Conservation (phyloP, 2,329 filamentous ascomycete genomes). For the Aspergillus cejpii region DNA sequence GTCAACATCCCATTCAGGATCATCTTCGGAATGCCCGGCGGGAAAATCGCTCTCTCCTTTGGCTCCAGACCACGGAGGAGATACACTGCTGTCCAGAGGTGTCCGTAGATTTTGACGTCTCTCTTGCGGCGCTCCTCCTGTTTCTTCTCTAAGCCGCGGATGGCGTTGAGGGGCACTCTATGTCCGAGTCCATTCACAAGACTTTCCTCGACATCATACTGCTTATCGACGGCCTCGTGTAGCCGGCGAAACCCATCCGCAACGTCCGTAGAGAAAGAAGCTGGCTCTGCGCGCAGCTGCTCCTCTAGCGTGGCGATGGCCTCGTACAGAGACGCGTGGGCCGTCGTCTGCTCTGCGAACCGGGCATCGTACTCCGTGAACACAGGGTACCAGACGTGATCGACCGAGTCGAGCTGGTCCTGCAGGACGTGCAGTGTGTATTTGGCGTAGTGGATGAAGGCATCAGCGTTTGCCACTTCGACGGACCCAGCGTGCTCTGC, state of each 20-base stretch:
- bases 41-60: conserved; percentile 3
- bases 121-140: conserved; percentile 1
- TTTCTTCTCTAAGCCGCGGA: not conserved
- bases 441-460: conserved; percentile 2
- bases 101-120: conserved; percentile 2
- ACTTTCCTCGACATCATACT: not conserved
- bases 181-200: not conserved
- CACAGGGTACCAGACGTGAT: conserved; percentile 3
- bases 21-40: conserved; percentile 2
- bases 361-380: not conserved
- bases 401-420: conserved; percentile 2
- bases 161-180: not conserved
- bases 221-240: not conserved
- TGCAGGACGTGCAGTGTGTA: conserved; percentile 4
- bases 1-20: conserved; percentile 3
- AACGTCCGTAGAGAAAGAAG: not conserved
- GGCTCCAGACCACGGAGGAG: not conserved
- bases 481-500: not conserved
- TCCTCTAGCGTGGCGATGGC: not conserved
- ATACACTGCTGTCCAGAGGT: conserved; percentile 4
- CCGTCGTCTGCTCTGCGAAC: not conserved
- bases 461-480: not conserved
- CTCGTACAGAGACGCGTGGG: not conserved
- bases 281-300: not conserved
- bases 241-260: not conserved